These are phyloP conservation scores for Globisporangium polare DNA, from an alignment of 352 stramenopile species.

Conservation along the genomic window DNA sequence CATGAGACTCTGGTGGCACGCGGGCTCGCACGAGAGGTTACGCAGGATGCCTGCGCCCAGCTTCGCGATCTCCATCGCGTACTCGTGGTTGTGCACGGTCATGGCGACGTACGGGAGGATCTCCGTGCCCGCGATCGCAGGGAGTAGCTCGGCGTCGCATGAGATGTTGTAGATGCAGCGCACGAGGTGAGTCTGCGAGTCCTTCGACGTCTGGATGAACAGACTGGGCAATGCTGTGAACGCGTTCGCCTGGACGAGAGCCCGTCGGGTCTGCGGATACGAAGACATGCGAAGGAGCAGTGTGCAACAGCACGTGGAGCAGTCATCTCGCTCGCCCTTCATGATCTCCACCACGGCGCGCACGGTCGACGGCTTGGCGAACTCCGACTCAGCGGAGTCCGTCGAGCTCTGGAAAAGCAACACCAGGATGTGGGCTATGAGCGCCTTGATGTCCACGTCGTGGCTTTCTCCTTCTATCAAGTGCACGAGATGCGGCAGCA, in stretches of 20 bases:
- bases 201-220: constrained; percentile 26
- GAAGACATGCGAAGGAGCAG: constrained; percentile 61
- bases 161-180: constrained; percentile 62
- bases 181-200: constrained; percentile 42
- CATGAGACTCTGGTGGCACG: constrained; percentile 38
- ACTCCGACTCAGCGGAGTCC: constrained; percentile 25
- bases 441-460: constrained; percentile 9
- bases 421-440: constrained; percentile 28
- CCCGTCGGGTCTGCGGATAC: constrained; percentile 28
- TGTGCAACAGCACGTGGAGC: constrained; percentile 38
- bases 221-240: constrained; percentile 28
- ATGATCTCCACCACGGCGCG: constrained; percentile 18
- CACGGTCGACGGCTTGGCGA: constrained; percentile 24
- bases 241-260: constrained; percentile 14
- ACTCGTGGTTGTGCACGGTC: constrained; percentile 20
- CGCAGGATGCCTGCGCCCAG: constrained; percentile 39
- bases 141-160: constrained; percentile 33
- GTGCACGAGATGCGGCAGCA: constrained; percentile 26
- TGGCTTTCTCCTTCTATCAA: constrained; percentile 24
- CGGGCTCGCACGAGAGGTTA: constrained; percentile 39
- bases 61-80: constrained; percentile 15
- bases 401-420: constrained; percentile 30
- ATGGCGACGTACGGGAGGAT: constrained; percentile 22
- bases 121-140: constrained; percentile 14
- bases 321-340: constrained; percentile 22